Percentiles rank a stretch among this genome's conserved stretches.
Conservation (phyloP, 1,284 basidiomycete species). For the Peniophora sp. region DNA sequence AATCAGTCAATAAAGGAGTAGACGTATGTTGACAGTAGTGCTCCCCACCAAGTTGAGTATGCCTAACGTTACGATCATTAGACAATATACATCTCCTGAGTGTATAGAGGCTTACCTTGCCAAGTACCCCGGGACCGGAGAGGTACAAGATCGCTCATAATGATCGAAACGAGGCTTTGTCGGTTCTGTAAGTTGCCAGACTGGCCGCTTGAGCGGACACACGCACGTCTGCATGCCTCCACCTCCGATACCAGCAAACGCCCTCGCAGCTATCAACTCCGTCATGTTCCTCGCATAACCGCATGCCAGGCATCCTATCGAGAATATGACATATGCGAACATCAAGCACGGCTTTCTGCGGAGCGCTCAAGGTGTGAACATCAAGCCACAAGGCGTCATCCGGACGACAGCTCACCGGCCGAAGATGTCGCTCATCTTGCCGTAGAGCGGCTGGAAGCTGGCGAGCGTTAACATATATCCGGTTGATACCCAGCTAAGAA, state of each 20-base stretch:
- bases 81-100: too few species aligned
- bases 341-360: slow-evolving; percentile 45
- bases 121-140: slow-evolving; percentile 52
- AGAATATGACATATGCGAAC: slow-evolving; percentile 48
- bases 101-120: slow-evolving; percentile 36
- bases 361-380: too few species aligned
- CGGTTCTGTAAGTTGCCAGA: neutral
- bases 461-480: slow-evolving; percentile 55
- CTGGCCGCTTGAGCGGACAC: neutral
- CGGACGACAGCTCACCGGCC: slow-evolving; percentile 21
- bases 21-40: too few species aligned
- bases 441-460: slow-evolving; percentile 59
- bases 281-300: slow-evolving; percentile 48
- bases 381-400: too few species aligned
- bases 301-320: slow-evolving; percentile 44
- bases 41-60: slow-evolving; percentile 40
- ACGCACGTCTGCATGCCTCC: slow-evolving; percentile 58
- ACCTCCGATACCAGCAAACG: slow-evolving; percentile 54
- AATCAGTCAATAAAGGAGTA: too few species aligned
- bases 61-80: too few species aligned
- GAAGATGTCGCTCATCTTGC: slow-evolving; percentile 60
- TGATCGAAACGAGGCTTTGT: slow-evolving; percentile 47
- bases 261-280: slow-evolving; percentile 47
- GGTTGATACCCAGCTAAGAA: slow-evolving; percentile 52
- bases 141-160: slow-evolving; percentile 55